Base-by-base conservation (phyloP, 2,329 filamentous ascomycete species). In the Fusarium sp. region DNA sequence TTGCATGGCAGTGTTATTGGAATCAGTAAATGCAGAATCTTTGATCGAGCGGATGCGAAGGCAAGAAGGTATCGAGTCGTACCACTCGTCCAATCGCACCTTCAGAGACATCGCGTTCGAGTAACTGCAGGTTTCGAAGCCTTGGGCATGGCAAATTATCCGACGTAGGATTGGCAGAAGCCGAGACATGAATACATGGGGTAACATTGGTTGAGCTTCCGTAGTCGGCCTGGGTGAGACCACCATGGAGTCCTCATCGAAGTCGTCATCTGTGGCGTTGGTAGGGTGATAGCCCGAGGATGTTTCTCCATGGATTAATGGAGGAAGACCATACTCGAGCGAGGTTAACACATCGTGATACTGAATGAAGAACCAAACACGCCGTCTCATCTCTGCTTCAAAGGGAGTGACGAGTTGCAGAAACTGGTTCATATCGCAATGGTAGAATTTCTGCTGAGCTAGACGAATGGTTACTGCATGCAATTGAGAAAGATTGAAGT, bases 141-240 rank as follows among this genome's bases (percentile, higher is more conserved):
- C 47, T 18, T 63, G 42, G 4, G 68, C 22, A 20, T 72, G 65
- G 2, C 68, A 38, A 2, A 66, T 55, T 2, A 69, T 66, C 4
- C 30, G 47, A 10, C 54, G 55, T 0, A 72, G 14, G 3, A 60
- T 32, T 3, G 68, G 69, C 4, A 72, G n/a, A 3, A 60, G 25
- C 2, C 16, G 34, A 2, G 69, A 72, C n/a, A 63, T 59, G 15
- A 63, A 58, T 6, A 69, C 47, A 18, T 43, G 59, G 1, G 53
- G 22, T 12, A 38, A 38, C 18, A 38, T 38, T 4, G 18, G 11
- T 11, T 38, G 34, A 12, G 18, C 34, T 38, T n/a, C 18, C 1
- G 6, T 12, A 6, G 18, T 38, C 34, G 34, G 10, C 1, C 18
- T 4, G 6, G 34, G 18, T 10, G 34, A 38, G 6, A 38, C 10